phyloP scores from a whole-genome alignment of 2,329 filamentous ascomycete genomes.

The Colletotrichum neosansevieriae region DNA sequence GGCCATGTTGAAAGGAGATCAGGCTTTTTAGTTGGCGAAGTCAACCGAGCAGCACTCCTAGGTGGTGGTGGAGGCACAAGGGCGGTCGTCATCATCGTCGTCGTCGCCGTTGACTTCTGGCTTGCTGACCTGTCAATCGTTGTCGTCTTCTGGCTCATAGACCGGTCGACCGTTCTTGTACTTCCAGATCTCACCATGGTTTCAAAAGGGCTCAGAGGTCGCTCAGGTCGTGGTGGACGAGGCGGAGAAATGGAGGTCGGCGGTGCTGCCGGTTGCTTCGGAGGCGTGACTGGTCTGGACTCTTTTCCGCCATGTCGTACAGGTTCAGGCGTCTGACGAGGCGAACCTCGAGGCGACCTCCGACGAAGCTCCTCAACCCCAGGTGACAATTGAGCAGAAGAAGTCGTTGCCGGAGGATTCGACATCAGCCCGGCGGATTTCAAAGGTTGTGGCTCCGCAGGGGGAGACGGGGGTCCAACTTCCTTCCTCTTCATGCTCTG shows the following conservation, averaged over 20 bases:
- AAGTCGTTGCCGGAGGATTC: constrained; percentile 54
- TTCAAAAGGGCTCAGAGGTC: constrained; percentile 22
- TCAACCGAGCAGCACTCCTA: constrained; percentile 22
- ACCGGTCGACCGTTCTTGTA: constrained; percentile 7
- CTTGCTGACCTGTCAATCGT: constrained; percentile 24
- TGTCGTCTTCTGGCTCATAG: constrained; percentile 11
- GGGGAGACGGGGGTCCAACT: constrained; percentile 42
- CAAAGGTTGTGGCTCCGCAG: constrained; percentile 41
- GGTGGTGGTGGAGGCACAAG: constrained; percentile 29
- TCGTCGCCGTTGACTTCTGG: constrained; percentile 14
- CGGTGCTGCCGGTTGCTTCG: background rate
- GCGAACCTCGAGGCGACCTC: constrained; percentile 67
- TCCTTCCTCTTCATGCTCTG: constrained; percentile 55
- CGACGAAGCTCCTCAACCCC: constrained; percentile 62
- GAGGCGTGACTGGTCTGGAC: constrained; percentile 19
- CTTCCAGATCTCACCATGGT: constrained; percentile 23
- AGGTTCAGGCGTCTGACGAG: constrained; percentile 52
- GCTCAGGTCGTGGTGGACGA: constrained; percentile 22
- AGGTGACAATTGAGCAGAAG: constrained; percentile 64
- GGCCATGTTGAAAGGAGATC: constrained; percentile 42
- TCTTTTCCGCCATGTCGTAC: constrained; percentile 2
- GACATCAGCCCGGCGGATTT: constrained; percentile 45
- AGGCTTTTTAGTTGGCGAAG: constrained; percentile 24
- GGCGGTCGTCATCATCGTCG: background rate
- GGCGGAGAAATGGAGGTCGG: constrained; percentile 18